Base-by-base conservation (phyloP, 345 rosid species). In the Pistacia atlantica region DNA sequence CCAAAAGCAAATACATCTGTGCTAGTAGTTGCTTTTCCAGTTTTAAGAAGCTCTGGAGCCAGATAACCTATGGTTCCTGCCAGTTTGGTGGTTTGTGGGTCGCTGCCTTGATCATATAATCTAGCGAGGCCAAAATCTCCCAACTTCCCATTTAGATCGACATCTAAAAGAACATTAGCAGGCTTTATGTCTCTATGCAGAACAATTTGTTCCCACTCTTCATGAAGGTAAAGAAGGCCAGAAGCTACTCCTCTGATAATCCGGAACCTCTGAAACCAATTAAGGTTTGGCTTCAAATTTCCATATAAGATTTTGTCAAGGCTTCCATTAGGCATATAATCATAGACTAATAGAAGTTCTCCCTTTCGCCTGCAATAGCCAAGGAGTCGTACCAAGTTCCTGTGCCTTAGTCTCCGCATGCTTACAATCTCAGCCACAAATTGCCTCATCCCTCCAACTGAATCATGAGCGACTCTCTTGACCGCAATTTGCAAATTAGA, bases 161-260 rank as follows among this genome's bases (percentile, higher is more conserved):
- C 65, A 38, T 82, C 84, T 42, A 86, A 72, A 77, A 88, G 80
- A 17, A 88, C 69, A 55, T 88, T 88, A 54, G 86, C 78, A 52
- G 91, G 85, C 80, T 88, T 88, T 62, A 88, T 54, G 57, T 88
- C 91, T 76, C 89, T 78, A 45, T 86, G 91, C 10, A 88, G 82
- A 56, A 88, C 91, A 59, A 86, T 87, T 66, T 84, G 84, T 35
- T 86, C 89, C 79, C 88, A 84, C 59, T 82, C 88, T 74, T 87
- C 88, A 33, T 88, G 91, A 11, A 88, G 76, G 74, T 88, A 88
- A 42, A 80, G 79, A 9, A 88, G 83, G 66, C 85, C 91, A 18
- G 86, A 77, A 1, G 91, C 88, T 3, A 88, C 82, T 17, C 88
- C 91, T 69, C 73, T 86, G 51, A 84, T 61, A 45, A 71, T 77